Evolutionary conservation across 2,329 filamentous ascomycete species (phyloP), one percentile per base, ranked within the genome.

Genomic region (Sclerotinia trifoliorum): DNA sequence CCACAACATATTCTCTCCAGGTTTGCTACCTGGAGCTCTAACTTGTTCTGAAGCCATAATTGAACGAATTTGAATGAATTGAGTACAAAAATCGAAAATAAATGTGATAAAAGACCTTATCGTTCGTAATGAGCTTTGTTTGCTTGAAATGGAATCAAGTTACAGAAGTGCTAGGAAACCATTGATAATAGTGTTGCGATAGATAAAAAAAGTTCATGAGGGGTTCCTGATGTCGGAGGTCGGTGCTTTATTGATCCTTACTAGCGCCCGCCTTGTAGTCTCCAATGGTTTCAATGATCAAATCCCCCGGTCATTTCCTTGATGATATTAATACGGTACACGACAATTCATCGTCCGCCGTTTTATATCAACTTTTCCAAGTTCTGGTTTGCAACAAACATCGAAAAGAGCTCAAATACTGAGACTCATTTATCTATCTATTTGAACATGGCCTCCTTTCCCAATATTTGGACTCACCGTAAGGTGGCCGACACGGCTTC

Each of bases 401-500:
- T 21, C 15, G 29, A 26, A 51, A 7, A 42, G 15, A 51, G 32
- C n/a, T 21, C n/a, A 24, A 39, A 26, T 26, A 19, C 42, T 13
- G 0, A 26, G 21, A 17, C 32, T 32, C 5, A 17, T 32, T 11
- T 13, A 54, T 3, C n/a, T 42, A n/a, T 8, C n/a, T 11, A 35
- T 56, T 54, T 32, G 10, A 62, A 6, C 35, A 76, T 76, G 73
- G 72, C 75, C 21, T 74, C 84, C 1, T 87, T 94, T 69, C 86
- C 86, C 54, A 98, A 98, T 77, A 80, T 91, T 42, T 98, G 94
- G 81, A 88, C 92, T 71, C 90, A 94, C 72, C 91, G 94, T 62
- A 92, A 88, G 73, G 94, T 98, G 48, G 93, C 93, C 17, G 93
- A 96, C 42, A 86, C 88, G n/a, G 86, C 90, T 1, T 86, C 92